A percentile compares a stretch with the other conserved stretches of the same genome.
Conservation (phyloP, 1,139 yeast genomes). For the Geotrichum candidum region DNA sequence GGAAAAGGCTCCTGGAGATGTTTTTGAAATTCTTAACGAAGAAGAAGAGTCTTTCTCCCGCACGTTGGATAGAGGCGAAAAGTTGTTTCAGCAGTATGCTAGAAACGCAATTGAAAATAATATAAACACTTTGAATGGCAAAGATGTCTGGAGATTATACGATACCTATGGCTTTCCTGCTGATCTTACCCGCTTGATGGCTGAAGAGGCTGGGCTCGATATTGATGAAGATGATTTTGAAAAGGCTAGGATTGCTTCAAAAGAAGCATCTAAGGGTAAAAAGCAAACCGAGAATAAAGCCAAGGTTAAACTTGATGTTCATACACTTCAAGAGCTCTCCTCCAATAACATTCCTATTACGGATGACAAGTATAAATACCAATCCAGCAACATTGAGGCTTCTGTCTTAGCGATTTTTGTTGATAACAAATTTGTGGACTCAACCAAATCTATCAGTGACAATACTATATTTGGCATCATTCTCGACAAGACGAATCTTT, state of each 20-base stretch:
- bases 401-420: constrained; percentile 63
- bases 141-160: constrained; percentile 95
- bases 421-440: constrained; percentile 54
- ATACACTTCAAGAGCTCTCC: constrained; percentile 57
- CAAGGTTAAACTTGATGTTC: constrained; percentile 78
- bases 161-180: constrained; percentile 99
- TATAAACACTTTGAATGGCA: constrained; percentile 75
- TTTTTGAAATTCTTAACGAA: constrained; percentile 87
- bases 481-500: constrained; percentile 85
- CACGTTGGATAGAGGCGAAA: constrained; percentile 97
- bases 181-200: constrained; percentile 95
- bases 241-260: constrained; percentile 77
- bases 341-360: constrained; percentile 61
- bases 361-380: constrained; percentile 64
- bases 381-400: constrained; percentile 32
- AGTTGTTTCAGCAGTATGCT: constrained; percentile 89
- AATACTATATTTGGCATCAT: constrained; percentile 64
- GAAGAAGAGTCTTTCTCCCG: constrained; percentile 93
- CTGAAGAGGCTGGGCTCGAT: constrained; percentile 92
- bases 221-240: constrained; percentile 91
- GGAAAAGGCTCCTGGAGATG: constrained; percentile 58
- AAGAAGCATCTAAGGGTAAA: constrained; percentile 91
- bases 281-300: constrained; percentile 54
- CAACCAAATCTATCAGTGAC: constrained; percentile 40
- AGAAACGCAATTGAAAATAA: constrained; percentile 70